These are phyloP conservation scores for Suillus brevipes DNA, from an alignment of 768 basidiomycete genomes.

Conservation along the genomic window DNA sequence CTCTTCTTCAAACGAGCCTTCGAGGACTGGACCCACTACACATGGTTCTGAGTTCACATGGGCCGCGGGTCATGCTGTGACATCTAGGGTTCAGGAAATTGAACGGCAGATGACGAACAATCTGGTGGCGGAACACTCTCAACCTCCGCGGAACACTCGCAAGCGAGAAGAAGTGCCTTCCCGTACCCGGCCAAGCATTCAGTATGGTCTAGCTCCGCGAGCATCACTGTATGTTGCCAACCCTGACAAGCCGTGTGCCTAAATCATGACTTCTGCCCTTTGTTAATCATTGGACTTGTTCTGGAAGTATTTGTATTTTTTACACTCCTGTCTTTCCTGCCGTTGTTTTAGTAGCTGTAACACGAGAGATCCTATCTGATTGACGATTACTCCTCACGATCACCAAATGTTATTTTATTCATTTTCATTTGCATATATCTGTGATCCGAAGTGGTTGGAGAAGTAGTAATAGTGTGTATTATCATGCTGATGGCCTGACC, in stretches of 20 bases:
- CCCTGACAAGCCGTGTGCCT: conserved; percentile 44
- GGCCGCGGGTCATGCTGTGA: conserved; percentile 35
- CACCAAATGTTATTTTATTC: neutral
- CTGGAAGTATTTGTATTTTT: conserved; percentile 2
- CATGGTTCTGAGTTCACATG: conserved; percentile 6
- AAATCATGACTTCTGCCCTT: conserved; percentile 1
- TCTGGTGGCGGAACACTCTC: conserved; percentile 39
- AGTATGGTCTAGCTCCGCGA: conserved; percentile 67
- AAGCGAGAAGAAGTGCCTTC: conserved; percentile 42
- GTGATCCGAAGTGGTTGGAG: neutral
- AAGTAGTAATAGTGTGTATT: too few relatives aligned
- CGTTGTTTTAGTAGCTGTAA: conserved; percentile 1
- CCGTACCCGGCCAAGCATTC: conserved; percentile 41
- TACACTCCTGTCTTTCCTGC: conserved; percentile 1
- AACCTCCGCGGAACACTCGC: conserved; percentile 41
- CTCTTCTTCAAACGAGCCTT: conserved; percentile 1
- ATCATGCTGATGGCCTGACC: neutral
- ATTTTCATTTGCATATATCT: neutral
- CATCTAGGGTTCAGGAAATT: conserved; percentile 54
- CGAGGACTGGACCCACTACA: neutral
- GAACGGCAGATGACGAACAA: conserved; percentile 62
- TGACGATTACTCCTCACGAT: neutral
- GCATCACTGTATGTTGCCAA: conserved; percentile 73
- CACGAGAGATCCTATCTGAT: neutral
- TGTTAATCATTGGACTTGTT: conserved; percentile 18